These are phyloP conservation scores for Suhomyces bolitotheri DNA, from an alignment of 1,139 yeast genomes.

Conservation along the genomic window DNA sequence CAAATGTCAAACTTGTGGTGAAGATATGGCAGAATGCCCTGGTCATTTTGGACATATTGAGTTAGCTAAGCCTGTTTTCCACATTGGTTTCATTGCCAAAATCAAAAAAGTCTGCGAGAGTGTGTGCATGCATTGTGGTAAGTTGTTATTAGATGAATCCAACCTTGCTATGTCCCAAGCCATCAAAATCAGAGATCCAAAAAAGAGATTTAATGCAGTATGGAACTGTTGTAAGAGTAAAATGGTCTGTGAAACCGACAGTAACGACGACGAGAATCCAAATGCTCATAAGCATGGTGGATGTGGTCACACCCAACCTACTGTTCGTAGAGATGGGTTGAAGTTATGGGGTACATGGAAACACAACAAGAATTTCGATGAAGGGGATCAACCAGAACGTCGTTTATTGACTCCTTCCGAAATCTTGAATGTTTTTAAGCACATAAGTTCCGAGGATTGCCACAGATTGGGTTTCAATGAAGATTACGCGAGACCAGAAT, in stretches of 20 bases:
- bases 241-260: slow-evolving; percentile 93
- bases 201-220: slow-evolving; percentile 93
- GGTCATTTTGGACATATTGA: slow-evolving; percentile 99
- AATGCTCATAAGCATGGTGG: slow-evolving; percentile 75
- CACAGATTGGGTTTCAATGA: slow-evolving; percentile 83
- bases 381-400: slow-evolving; percentile 89
- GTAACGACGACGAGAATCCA: slow-evolving; percentile 60
- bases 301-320: slow-evolving; percentile 97
- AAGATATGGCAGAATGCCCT: slow-evolving; percentile 98
- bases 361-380: slow-evolving; percentile 74
- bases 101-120: slow-evolving; percentile 95
- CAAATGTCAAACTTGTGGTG: slow-evolving; percentile 98
- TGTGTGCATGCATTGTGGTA: slow-evolving; percentile 98
- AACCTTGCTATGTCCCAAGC: slow-evolving; percentile 90
- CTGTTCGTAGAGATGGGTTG: slow-evolving; percentile 92
- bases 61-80: slow-evolving; percentile 96
- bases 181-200: slow-evolving; percentile 85
- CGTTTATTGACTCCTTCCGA: slow-evolving; percentile 86
- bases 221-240: slow-evolving; percentile 91
- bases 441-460: slow-evolving; percentile 84
- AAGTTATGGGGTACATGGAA: slow-evolving; percentile 98
- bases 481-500: slow-evolving; percentile 97
- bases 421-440: slow-evolving; percentile 87
- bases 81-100: slow-evolving; percentile 90
- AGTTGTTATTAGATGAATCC: slow-evolving; percentile 80